Percentiles rank a stretch among this genome's conserved stretches.
These are phyloP conservation scores for Scheffersomyces ergatensis DNA, from an alignment of 805 yeast species.

Conservation along the genomic window DNA sequence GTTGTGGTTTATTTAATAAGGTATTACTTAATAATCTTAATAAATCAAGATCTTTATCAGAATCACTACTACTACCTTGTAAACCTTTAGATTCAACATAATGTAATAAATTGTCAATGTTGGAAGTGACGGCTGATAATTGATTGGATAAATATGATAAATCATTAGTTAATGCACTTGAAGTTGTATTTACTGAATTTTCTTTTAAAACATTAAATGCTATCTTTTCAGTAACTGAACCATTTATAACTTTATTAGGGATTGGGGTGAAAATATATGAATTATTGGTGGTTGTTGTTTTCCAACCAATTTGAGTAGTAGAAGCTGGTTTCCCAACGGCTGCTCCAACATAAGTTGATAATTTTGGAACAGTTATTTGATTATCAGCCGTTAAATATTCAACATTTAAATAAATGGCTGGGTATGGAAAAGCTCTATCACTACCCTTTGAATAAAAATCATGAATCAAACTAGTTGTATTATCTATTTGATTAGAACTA, in stretches of 20 bases:
- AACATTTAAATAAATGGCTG: slow-evolving; percentile 77
- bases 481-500: slow-evolving; percentile 57
- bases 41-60: slow-evolving; percentile 53
- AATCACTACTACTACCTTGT: slow-evolving; percentile 29
- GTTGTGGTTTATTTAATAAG: slow-evolving; percentile 50
- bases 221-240: slow-evolving; percentile 50
- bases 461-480: slow-evolving; percentile 74
- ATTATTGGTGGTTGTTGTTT: slow-evolving; percentile 25
- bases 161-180: slow-evolving; percentile 30
- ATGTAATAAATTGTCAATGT: slow-evolving; percentile 48
- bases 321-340: slow-evolving; percentile 52
- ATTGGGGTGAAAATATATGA: slow-evolving; percentile 73
- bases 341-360: slow-evolving; percentile 73
- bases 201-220: slow-evolving; percentile 49
- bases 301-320: slow-evolving; percentile 35
- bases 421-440: slow-evolving; percentile 69
- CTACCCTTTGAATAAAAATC: slow-evolving; percentile 72
- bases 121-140: slow-evolving; percentile 42
- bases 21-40: slow-evolving; percentile 65
- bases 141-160: slow-evolving; percentile 46
- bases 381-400: slow-evolving; percentile 50
- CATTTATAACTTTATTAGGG: slow-evolving; percentile 60
- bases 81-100: slow-evolving; percentile 35
- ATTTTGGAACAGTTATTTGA: slow-evolving; percentile 50
- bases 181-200: slow-evolving; percentile 25